phyloP scores from a whole-genome alignment of 768 basidiomycete genomes.

The Rhodocollybia butyracea region DNA sequence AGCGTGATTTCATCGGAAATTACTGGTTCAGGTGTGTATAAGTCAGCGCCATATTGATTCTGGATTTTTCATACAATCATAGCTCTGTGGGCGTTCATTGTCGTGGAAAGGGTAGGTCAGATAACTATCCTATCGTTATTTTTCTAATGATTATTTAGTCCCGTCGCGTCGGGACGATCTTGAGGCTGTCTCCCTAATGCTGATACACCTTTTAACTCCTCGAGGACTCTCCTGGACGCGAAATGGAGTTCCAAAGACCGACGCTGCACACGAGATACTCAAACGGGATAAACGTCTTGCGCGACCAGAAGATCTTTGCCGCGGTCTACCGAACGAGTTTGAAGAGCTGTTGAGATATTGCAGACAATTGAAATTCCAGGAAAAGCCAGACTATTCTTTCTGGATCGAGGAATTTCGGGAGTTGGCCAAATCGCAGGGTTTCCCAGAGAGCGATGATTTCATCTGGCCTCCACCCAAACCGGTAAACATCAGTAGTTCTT shows the following conservation, averaged over 20 bases:
- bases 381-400: slow-evolving; percentile 60
- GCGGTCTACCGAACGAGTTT: slow-evolving; percentile 65
- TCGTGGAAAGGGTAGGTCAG: slow-evolving; percentile 58
- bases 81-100: slow-evolving; percentile 76
- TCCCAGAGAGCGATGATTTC: slow-evolving; percentile 54
- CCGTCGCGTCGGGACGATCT: slow-evolving; percentile 79
- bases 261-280: slow-evolving; percentile 56
- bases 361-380: slow-evolving; percentile 63
- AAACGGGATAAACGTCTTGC: slow-evolving; percentile 63
- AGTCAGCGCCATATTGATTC: neutral
- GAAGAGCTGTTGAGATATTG: slow-evolving; percentile 77
- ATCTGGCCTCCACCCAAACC: slow-evolving; percentile 58
- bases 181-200: slow-evolving; percentile 74
- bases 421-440: slow-evolving; percentile 61
- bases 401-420: slow-evolving; percentile 67
- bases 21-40: slow-evolving; percentile 69
- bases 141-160: slow-evolving; percentile 37
- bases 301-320: slow-evolving; percentile 63
- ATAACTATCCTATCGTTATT: neutral
- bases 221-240: slow-evolving; percentile 76
- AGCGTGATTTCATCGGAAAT: slow-evolving; percentile 78
- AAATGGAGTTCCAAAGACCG: slow-evolving; percentile 74
- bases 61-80: neutral
- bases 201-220: slow-evolving; percentile 77
- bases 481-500: neutral